Conservation (phyloP, 306 rosid species). For the Pyrus pyrifolia region DNA sequence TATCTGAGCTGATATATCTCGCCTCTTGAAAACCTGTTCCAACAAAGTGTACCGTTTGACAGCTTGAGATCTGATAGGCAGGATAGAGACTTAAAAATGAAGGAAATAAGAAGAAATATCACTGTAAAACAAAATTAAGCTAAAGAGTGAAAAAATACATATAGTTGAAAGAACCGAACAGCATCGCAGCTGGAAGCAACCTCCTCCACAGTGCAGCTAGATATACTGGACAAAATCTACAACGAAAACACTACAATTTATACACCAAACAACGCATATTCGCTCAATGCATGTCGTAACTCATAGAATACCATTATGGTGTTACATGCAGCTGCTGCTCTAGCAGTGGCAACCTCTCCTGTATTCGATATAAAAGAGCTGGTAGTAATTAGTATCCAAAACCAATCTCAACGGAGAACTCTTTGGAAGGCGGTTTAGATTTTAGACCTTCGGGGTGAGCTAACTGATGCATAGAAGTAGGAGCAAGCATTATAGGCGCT, state of each 20-base stretch:
- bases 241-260: not conserved
- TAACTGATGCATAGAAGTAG: constrained; percentile 42
- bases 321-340: constrained; percentile 62
- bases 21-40: constrained; percentile 44
- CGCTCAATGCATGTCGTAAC: not conserved
- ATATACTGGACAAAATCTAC: constrained; percentile 39
- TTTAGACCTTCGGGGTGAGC: constrained; percentile 57
- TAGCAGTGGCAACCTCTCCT: constrained; percentile 74
- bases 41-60: not conserved
- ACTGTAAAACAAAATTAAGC: not conserved
- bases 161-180: constrained; percentile 65
- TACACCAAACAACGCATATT: not conserved
- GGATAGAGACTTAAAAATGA: not conserved
- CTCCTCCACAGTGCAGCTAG: constrained; percentile 56
- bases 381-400: not conserved
- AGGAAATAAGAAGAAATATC: not conserved
- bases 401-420: constrained; percentile 1
- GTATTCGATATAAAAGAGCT: not conserved
- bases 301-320: constrained; percentile 53
- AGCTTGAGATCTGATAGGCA: not conserved
- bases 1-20: constrained; percentile 40
- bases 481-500: constrained; percentile 56
- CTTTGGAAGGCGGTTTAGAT: not conserved
- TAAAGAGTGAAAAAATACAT: constrained; percentile 25
- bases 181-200: constrained; percentile 69